Conservation (phyloP, 495 filamentous ascomycete species). For the Annulohypoxylon stygium region DNA sequence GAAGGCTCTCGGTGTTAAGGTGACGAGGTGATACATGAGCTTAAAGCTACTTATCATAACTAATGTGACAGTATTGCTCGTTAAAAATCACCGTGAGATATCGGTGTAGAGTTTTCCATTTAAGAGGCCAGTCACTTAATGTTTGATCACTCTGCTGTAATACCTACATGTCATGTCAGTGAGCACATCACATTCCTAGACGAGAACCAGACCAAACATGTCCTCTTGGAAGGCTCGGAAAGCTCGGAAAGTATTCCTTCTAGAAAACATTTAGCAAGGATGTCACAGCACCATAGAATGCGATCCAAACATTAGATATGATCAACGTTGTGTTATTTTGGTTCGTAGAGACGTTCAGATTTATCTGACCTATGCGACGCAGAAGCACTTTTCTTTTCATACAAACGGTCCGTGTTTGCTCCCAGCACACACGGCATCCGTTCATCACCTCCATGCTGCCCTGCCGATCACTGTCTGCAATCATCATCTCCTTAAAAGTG, state of each 20-base stretch:
- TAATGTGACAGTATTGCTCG: background rate
- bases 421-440: background rate
- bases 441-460: background rate
- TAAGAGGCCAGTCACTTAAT: background rate
- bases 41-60: background rate
- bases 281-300: background rate
- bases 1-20: background rate
- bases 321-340: background rate
- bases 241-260: background rate
- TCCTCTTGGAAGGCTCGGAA: background rate
- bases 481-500: background rate
- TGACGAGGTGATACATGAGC: background rate
- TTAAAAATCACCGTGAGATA: background rate
- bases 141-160: background rate
- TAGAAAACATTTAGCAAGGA: background rate
- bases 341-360: conserved; percentile 23
- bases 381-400: conserved; percentile 19
- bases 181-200: background rate
- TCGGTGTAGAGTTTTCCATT: background rate
- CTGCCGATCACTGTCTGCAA: background rate
- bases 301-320: background rate
- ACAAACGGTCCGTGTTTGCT: conserved; percentile 5
- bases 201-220: background rate
- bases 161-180: background rate
- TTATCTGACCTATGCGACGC: conserved; percentile 9